phyloP scores from a whole-genome alignment of 1,284 basidiomycete species.

The Ceratobasidium sp. region DNA sequence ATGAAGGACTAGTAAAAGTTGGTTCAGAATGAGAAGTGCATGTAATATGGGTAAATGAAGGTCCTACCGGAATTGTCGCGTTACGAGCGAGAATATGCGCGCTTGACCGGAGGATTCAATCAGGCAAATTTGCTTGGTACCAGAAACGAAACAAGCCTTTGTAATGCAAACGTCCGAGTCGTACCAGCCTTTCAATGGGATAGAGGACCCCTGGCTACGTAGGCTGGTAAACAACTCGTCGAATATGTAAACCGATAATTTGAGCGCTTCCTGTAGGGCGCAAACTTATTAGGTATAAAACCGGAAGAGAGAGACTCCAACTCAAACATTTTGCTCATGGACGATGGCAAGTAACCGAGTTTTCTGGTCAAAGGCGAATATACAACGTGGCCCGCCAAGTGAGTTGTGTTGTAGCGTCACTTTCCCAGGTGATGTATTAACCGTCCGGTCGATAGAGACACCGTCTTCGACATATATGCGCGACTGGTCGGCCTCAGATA shows the following conservation, averaged over 20 bases:
- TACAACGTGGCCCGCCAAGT: conserved; percentile 8
- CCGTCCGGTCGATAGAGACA: conserved; percentile 18
- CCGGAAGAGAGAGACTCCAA: not conserved
- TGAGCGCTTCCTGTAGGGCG: conserved; percentile 10
- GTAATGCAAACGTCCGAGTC: conserved; percentile 6
- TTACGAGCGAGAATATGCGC: conserved; percentile 47
- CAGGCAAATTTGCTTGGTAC: conserved; percentile 45
- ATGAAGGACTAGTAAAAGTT: not conserved
- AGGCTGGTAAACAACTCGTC: conserved; percentile 40
- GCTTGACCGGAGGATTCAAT: conserved; percentile 44
- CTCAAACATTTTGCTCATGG: conserved; percentile 20
- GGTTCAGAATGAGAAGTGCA: not conserved
- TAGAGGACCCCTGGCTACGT: conserved; percentile 32
- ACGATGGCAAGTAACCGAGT: conserved; percentile 34
- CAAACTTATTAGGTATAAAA: not conserved
- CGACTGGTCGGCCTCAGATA: conserved; percentile 28
- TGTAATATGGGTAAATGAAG: not conserved
- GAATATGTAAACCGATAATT: conserved; percentile 42
- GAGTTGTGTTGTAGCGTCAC: conserved; percentile 36
- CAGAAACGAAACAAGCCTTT: conserved; percentile 37
- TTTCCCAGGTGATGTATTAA: conserved; percentile 26
- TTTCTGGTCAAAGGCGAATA: conserved; percentile 34
- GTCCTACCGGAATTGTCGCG: conserved; percentile 44
- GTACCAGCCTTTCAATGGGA: conserved; percentile 40
- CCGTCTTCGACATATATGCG: conserved; percentile 40